Evolutionary conservation across 495 filamentous ascomycete genomes (phyloP).

Genomic region (Cercophora scortea): DNA sequence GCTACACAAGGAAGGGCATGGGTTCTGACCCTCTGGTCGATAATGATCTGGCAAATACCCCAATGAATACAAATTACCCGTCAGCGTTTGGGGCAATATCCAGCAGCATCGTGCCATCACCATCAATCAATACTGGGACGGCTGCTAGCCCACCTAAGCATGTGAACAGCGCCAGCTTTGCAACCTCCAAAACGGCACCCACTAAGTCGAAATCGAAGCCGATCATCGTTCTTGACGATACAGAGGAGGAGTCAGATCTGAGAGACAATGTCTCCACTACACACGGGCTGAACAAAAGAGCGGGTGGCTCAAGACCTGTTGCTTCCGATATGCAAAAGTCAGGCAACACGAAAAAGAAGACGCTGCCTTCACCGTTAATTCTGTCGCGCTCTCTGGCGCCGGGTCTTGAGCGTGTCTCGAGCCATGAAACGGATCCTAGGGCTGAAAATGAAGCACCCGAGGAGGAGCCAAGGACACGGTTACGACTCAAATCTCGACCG

Average conservation of each 20-base stretch:
- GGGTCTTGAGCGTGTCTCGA: not conserved
- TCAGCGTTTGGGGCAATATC: too few species aligned
- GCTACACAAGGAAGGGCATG: too few species aligned
- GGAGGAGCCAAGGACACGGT: slow-evolving; percentile 26
- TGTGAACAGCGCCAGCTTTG: too few species aligned
- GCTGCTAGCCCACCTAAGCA: too few species aligned
- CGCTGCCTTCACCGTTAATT: not conserved
- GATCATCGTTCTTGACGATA: slow-evolving; percentile 10
- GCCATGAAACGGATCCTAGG: not conserved
- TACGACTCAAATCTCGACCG: slow-evolving; percentile 33
- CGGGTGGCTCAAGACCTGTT: not conserved
- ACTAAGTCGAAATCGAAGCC: not conserved
- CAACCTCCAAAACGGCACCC: too few species aligned
- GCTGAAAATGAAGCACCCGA: not conserved
- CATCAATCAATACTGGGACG: too few species aligned
- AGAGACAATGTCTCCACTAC: not conserved
- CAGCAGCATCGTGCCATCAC: too few species aligned
- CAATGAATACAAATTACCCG: too few species aligned
- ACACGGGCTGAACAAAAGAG: not conserved
- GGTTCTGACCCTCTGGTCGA: too few species aligned
- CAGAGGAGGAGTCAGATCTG: not conserved
- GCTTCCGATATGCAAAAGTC: not conserved
- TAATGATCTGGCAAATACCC: too few species aligned
- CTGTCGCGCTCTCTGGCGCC: not conserved
- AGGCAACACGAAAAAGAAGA: not conserved